Conservation (phyloP, 441 rosid species). For the Aquilaria agallochum region DNA sequence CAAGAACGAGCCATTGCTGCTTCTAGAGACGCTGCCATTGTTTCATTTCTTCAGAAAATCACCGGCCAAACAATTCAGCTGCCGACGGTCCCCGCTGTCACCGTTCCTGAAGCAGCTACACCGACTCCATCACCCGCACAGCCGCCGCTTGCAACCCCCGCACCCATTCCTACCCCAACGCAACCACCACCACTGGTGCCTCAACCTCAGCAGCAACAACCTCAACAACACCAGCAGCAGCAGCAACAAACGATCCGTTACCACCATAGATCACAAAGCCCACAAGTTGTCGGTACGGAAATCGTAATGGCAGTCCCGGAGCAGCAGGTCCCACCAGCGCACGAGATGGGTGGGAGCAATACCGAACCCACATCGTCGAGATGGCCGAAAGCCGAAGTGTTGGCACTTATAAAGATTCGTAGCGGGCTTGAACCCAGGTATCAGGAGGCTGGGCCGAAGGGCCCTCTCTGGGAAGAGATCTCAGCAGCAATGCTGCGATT, state of each 20-base stretch:
- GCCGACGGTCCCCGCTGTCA: slow-evolving; percentile 33
- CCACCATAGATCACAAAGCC: slow-evolving; percentile 8
- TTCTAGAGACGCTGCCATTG: slow-evolving; percentile 56
- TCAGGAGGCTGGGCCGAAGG: slow-evolving; percentile 68
- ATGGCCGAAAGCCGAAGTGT: slow-evolving; percentile 75
- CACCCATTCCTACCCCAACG: slow-evolving; percentile 10
- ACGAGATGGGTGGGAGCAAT: slow-evolving; percentile 25
- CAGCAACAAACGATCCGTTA: slow-evolving; percentile 13
- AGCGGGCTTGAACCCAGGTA: slow-evolving; percentile 62
- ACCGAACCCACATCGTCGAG: slow-evolving; percentile 50
- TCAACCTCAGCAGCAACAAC: slow-evolving; percentile 15
- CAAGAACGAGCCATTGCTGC: slow-evolving; percentile 62
- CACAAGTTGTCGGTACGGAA: slow-evolving; percentile 15
- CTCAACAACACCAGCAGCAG: slow-evolving; percentile 28
- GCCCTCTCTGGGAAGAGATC: slow-evolving; percentile 78
- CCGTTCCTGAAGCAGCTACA: slow-evolving; percentile 16
- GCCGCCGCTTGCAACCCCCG: slow-evolving; percentile 16
- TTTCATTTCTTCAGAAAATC: slow-evolving; percentile 58
- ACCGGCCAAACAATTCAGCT: slow-evolving; percentile 70
- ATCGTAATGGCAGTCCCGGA: slow-evolving; percentile 39
- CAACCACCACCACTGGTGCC: slow-evolving; percentile 14
- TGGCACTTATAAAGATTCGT: slow-evolving; percentile 62
- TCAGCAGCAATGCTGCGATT: slow-evolving; percentile 49
- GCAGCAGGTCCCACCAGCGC: slow-evolving; percentile 31
- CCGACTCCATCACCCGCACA: slow-evolving; percentile 22